phyloP scores from a whole-genome alignment of 768 basidiomycete species.

The Tylopilus balloui region DNA sequence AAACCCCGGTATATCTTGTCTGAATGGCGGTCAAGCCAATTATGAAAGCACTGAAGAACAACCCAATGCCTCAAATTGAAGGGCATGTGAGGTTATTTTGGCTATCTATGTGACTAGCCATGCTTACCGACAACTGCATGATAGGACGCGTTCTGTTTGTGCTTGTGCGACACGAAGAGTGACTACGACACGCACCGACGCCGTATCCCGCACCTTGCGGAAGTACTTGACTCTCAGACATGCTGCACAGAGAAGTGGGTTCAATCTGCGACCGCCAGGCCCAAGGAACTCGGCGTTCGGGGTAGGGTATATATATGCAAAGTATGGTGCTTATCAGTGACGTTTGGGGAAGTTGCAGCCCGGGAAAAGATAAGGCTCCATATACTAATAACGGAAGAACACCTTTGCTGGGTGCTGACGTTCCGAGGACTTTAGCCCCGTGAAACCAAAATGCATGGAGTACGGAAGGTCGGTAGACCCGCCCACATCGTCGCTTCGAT shows the following conservation, averaged over 20 bases:
- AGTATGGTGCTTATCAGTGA: constrained; percentile 17
- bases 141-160: constrained; percentile 3
- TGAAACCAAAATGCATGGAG: too few species aligned
- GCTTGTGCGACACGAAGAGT: neutral
- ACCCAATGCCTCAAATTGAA: constrained; percentile 60
- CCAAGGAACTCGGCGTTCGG: neutral
- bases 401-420: too few species aligned
- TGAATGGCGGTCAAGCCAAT: constrained; percentile 73
- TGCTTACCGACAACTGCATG: constrained; percentile 48
- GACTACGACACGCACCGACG: constrained; percentile 47
- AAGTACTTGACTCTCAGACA: constrained; percentile 40
- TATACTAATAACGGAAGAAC: neutral
- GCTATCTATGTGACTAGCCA: neutral
- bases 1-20: constrained; percentile 77
- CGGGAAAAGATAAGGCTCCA: constrained; percentile 15
- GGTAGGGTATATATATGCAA: constrained; percentile 12
- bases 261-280: neutral
- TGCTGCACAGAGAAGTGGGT: constrained; percentile 3
- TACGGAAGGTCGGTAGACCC: neutral
- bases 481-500: neutral
- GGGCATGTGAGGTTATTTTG: constrained; percentile 1
- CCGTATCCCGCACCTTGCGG: constrained; percentile 87
- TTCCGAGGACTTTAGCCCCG: too few species aligned
- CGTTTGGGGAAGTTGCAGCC: neutral
- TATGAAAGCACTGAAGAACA: constrained; percentile 87